Conservation (phyloP, 768 basidiomycete genomes). For the Boletus eberwhitei region DNA sequence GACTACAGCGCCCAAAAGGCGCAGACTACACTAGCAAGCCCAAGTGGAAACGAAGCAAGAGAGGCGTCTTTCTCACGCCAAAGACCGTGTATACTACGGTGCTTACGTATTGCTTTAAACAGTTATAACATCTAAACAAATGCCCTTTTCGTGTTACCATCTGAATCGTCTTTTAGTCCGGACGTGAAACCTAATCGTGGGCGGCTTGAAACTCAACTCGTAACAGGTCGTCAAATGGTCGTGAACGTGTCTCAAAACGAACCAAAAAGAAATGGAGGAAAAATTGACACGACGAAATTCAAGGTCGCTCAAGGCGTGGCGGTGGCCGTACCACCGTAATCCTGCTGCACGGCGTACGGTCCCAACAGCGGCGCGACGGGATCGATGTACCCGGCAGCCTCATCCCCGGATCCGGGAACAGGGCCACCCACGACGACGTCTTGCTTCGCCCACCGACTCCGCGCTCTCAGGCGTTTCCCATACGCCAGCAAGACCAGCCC, state of each 20-base stretch:
- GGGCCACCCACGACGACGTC: neutral
- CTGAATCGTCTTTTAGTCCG: too few relatives aligned
- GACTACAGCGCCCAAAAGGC: too few relatives aligned
- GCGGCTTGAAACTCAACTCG: neutral
- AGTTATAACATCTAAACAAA: too few relatives aligned
- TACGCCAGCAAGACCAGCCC: constrained; percentile 19
- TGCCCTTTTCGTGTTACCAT: too few relatives aligned
- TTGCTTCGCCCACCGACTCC: constrained; percentile 27
- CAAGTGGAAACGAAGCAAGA: too few relatives aligned
- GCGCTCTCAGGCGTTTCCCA: constrained; percentile 20
- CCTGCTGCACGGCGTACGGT: neutral
- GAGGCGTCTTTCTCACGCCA: too few relatives aligned
- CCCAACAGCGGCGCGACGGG: constrained; percentile 17
- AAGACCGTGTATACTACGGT: too few relatives aligned
- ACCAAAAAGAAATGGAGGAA: neutral
- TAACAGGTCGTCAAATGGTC: neutral
- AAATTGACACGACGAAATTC: neutral
- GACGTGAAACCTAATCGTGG: too few relatives aligned
- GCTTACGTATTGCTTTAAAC: too few relatives aligned
- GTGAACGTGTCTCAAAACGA: neutral
- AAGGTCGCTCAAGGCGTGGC: neutral
- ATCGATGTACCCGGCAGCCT: neutral
- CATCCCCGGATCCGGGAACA: neutral
- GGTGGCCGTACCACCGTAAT: constrained; percentile 17
- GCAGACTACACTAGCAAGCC: too few relatives aligned